Base-by-base conservation (phyloP, 768 basidiomycete species). In the Mycena rebaudengoi region DNA sequence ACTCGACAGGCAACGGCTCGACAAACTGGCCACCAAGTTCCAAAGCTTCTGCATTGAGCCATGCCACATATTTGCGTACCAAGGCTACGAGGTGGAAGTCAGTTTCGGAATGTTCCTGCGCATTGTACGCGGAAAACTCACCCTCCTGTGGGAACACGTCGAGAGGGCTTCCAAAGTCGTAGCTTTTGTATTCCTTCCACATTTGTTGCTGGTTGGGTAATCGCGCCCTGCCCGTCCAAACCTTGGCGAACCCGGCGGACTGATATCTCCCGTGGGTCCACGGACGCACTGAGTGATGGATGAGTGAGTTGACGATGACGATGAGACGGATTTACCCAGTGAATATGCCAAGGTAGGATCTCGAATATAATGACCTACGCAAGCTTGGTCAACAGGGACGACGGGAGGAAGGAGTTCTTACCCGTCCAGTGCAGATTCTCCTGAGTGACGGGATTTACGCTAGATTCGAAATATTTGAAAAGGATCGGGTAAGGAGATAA, bases 321-420 rank as follows among this genome's bases (percentile, higher is more conserved):
- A 23, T 18, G 30, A 16, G 26, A 26, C 29, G 3, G 7, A 32
- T 58, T 18, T 20, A 65, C 64, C n/a, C 16, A 28, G 25, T 7
- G 41, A 43, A 54, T 77, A 76, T 3, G 75, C 71, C 14, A 79
- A 57, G 5, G 76, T 75, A 1, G 78, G 76, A 40, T 79, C 76
- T 2, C 70, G 71, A 21, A 79, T 75, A 65, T 77, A 79, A 58
- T 74, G 68, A 2, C 65, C n/a, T n/a, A n/a, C n/a, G n/a, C n/a
- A n/a, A n/a, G n/a, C n/a, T n/a, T n/a, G n/a, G n/a, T n/a, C n/a
- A n/a, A n/a, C n/a, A n/a, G n/a, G n/a, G n/a, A n/a, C n/a, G n/a
- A n/a, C n/a, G n/a, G n/a, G n/a, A n/a, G n/a, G n/a, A n/a, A n/a
- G n/a, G n/a, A n/a, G n/a, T n/a, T n/a, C n/a, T n/a, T n/a, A n/a